Evolutionary conservation across 2,329 filamentous ascomycete genomes (phyloP).

Genomic region (Sclerotiophoma versabilis): DNA sequence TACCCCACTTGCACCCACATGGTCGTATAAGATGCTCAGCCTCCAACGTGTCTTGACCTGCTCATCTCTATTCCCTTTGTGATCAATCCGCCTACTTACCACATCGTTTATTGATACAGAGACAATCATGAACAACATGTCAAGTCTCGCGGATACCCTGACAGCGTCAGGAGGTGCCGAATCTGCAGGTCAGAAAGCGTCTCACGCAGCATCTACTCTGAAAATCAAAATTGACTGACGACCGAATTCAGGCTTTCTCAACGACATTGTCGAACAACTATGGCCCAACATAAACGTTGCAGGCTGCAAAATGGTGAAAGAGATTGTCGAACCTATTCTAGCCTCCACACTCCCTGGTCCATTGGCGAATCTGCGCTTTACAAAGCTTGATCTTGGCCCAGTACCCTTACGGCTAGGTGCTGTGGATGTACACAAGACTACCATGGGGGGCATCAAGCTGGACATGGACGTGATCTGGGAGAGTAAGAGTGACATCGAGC

Average conservation of each 20-base stretch:
- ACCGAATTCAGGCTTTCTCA: conserved; percentile 52
- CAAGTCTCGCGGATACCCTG: conserved; percentile 50
- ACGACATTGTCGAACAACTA: conserved; percentile 57
- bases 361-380: conserved; percentile 53
- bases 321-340: conserved; percentile 59
- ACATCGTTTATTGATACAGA: background rate
- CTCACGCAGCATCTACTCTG: background rate
- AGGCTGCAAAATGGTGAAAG: conserved; percentile 54
- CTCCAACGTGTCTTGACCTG: background rate
- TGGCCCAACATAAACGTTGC: conserved; percentile 60
- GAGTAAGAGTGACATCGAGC: conserved; percentile 56
- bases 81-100: background rate
- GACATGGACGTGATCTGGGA: conserved; percentile 59
- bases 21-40: conserved; percentile 7
- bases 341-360: conserved; percentile 56
- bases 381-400: conserved; percentile 56
- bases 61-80: background rate
- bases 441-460: conserved; percentile 56
- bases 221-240: conserved; percentile 3
- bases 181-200: conserved; percentile 42
- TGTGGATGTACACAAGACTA: conserved; percentile 56
- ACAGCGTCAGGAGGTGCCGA: conserved; percentile 53
- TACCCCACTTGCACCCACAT: conserved; percentile 17
- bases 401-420: conserved; percentile 52
- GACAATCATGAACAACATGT: conserved; percentile 19